These are phyloP conservation scores for Xerocomellus dryophilus DNA, from an alignment of 768 basidiomycete species.

Conservation along the genomic window DNA sequence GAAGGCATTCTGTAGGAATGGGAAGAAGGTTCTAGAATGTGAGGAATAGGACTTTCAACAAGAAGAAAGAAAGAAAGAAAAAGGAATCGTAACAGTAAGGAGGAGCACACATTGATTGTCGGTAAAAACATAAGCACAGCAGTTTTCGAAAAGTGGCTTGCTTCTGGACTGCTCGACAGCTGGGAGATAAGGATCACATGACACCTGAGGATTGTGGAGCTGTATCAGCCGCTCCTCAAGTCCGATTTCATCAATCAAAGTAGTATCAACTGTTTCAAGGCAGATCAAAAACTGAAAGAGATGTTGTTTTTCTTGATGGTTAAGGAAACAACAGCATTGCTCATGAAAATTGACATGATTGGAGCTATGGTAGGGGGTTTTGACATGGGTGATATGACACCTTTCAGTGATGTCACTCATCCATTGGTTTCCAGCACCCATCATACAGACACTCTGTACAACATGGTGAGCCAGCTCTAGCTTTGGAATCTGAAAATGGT, in stretches of 20 bases:
- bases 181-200: no score
- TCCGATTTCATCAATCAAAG: no score
- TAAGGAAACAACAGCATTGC: constrained; percentile 7
- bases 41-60: no score
- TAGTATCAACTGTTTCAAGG: no score
- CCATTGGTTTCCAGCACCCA: constrained; percentile 27
- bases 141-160: not conserved
- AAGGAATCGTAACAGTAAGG: no score
- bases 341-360: constrained; percentile 2
- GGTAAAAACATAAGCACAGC: no score
- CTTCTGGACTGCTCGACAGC: not conserved
- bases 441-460: constrained; percentile 20
- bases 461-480: constrained; percentile 24
- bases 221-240: no score
- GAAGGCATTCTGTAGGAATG: no score
- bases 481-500: constrained; percentile 4
- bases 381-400: constrained; percentile 9
- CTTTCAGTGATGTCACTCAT: constrained; percentile 12
- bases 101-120: no score
- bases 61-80: no score
- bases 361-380: not conserved
- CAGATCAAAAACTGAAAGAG: constrained; percentile 1
- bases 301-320: constrained; percentile 4
- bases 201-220: no score
- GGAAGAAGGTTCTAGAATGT: no score